phyloP scores from a whole-genome alignment of 2,329 filamentous ascomycete genomes.

The Mollisiaceae sp. region DNA sequence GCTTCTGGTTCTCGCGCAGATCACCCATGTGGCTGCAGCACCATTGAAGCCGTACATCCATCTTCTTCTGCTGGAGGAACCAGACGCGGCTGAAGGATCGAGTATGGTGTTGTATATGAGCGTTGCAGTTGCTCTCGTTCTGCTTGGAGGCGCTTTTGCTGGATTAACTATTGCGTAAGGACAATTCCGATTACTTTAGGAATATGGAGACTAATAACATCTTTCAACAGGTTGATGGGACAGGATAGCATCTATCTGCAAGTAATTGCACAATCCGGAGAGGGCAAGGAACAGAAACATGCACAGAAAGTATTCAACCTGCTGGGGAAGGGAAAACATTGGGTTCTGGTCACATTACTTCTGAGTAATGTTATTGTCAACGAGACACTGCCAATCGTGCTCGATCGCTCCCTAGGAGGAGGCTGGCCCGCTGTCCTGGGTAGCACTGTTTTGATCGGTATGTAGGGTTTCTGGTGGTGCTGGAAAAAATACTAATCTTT shows the following conservation, averaged over 20 bases:
- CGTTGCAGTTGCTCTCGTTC: constrained; percentile 78
- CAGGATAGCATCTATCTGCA: constrained; percentile 97
- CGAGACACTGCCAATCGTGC: constrained; percentile 91
- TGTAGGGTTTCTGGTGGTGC: constrained; percentile 35
- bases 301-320: constrained; percentile 81
- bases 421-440: constrained; percentile 93
- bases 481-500: constrained; percentile 33
- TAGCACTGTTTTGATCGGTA: constrained; percentile 93
- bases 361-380: constrained; percentile 98
- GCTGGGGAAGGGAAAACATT: constrained; percentile 90
- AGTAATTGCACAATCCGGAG: constrained; percentile 85
- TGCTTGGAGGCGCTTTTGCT: constrained; percentile 91
- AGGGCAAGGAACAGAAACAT: constrained; percentile 84
- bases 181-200: neutral
- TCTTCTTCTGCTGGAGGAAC: constrained; percentile 53
- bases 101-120: constrained; percentile 81
- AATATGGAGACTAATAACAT: constrained; percentile 9
- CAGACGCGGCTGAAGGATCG: constrained; percentile 61
- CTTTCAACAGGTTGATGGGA: constrained; percentile 45
- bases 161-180: constrained; percentile 86
- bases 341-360: constrained; percentile 93
- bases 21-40: constrained; percentile 41
- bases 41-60: constrained; percentile 46
- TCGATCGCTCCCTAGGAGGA: constrained; percentile 91
- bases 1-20: constrained; percentile 53